These are phyloP conservation scores for Pseudotulostoma volvatum DNA, from an alignment of 495 filamentous ascomycete species.

Conservation along the genomic window DNA sequence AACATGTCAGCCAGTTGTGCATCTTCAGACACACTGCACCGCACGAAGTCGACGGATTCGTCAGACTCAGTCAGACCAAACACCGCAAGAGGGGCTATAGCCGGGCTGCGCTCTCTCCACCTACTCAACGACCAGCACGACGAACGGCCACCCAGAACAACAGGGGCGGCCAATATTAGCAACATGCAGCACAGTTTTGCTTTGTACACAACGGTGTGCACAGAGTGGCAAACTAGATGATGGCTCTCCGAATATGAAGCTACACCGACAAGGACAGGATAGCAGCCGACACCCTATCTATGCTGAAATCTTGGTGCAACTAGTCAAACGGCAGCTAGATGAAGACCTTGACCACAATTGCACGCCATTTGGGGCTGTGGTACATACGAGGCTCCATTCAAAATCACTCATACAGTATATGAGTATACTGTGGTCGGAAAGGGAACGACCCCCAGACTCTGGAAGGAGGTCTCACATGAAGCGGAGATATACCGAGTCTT, in stretches of 20 bases:
- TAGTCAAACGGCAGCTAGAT: constrained; percentile 14
- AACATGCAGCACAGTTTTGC: no score
- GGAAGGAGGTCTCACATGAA: constrained; percentile 23
- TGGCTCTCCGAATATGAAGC: constrained; percentile 24
- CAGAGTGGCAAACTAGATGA: no score
- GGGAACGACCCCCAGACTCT: no score
- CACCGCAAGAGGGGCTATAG: constrained; percentile 14
- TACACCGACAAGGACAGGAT: constrained; percentile 12
- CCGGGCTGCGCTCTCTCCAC: constrained; percentile 8
- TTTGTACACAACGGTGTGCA: constrained; percentile 32
- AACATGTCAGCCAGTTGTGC: no score
- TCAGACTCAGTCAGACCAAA: constrained; percentile 10
- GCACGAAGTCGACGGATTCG: constrained; percentile 7
- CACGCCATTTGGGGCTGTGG: constrained; percentile 12
- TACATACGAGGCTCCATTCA: constrained; percentile 21
- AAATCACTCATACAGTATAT: constrained; percentile 19
- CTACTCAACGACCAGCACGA: constrained; percentile 6
- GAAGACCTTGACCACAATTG: constrained; percentile 13
- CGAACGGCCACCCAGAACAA: no score
- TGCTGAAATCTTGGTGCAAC: constrained; percentile 3
- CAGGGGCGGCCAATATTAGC: no score
- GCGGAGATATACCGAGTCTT: constrained; percentile 26
- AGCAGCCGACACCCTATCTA: constrained; percentile 9
- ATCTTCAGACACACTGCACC: no score
- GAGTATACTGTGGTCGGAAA: no score